These are phyloP conservation scores for Populus pruinosa DNA, from an alignment of 345 rosid genomes.

Conservation along the genomic window DNA sequence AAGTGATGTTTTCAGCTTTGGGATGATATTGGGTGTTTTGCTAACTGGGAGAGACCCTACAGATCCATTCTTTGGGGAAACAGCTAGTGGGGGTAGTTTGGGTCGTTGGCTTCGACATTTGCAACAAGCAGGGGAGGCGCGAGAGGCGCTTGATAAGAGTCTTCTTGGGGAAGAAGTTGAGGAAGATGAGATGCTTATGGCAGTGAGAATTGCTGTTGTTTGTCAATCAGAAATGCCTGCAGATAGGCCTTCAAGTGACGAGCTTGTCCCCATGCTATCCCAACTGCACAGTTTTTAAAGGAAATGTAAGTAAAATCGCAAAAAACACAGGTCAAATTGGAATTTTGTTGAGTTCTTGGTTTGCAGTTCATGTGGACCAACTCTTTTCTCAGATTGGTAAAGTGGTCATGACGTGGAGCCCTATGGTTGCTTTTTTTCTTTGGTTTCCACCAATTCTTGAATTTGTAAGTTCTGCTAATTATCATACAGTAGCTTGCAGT, in stretches of 20 bases:
- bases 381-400: background rate
- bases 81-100: constrained; percentile 55
- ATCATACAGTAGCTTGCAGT: background rate
- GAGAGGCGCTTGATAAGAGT: constrained; percentile 77
- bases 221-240: constrained; percentile 87
- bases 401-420: background rate
- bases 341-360: constrained; percentile 3
- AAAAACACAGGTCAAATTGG: constrained; percentile 1
- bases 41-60: constrained; percentile 78
- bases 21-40: constrained; percentile 81
- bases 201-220: constrained; percentile 75
- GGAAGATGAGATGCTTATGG: constrained; percentile 98
- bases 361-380: background rate
- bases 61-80: constrained; percentile 61
- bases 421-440: background rate
- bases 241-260: constrained; percentile 91
- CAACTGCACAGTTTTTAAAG: constrained; percentile 85
- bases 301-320: constrained; percentile 26
- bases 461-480: background rate
- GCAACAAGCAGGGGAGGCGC: constrained; percentile 80
- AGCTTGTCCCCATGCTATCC: constrained; percentile 88
- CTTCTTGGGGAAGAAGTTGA: constrained; percentile 86
- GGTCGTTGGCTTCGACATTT: constrained; percentile 81
- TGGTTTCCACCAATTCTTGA: background rate
- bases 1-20: constrained; percentile 90